Percentiles rank a stretch among this genome's conserved stretches.
Conservation (phyloP, 2,329 filamentous ascomycete genomes). For the Epichloe typhina region DNA sequence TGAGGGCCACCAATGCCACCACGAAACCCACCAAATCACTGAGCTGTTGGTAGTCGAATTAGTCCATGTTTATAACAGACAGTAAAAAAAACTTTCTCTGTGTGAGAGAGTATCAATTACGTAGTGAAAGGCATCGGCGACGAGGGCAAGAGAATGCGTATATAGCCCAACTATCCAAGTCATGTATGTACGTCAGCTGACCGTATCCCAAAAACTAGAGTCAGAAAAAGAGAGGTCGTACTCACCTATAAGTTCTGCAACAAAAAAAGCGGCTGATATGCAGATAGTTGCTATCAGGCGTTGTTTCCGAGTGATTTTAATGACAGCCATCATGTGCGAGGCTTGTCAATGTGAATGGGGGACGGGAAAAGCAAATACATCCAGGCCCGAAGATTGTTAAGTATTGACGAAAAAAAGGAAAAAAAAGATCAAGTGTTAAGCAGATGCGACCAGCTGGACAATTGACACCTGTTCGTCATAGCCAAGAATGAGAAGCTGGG, state of each 20-base stretch:
- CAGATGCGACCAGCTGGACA: neutral
- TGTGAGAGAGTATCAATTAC: constrained; percentile 22
- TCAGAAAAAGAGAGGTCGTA: neutral
- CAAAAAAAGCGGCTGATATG: constrained; percentile 40
- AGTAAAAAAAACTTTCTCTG: neutral
- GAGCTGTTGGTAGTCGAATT: constrained; percentile 28
- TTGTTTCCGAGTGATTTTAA: constrained; percentile 23
- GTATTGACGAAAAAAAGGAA: neutral
- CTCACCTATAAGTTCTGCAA: constrained; percentile 35
- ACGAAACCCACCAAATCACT: constrained; percentile 59
- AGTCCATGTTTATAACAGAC: too few species aligned
- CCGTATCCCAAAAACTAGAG: neutral
- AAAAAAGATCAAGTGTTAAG: neutral
- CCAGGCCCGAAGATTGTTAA: neutral
- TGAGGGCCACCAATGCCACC: constrained; percentile 50
- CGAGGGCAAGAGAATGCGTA: constrained; percentile 56
- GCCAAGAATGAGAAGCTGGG: neutral
- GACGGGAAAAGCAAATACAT: neutral
- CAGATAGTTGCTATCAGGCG: constrained; percentile 33
- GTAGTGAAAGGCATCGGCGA: constrained; percentile 71
- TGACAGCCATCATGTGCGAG: constrained; percentile 8
- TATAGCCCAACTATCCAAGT: constrained; percentile 45
- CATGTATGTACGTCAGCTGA: neutral
- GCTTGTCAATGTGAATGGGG: neutral
- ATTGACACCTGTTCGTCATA: neutral